Conservation (phyloP, 2,329 filamentous ascomycete genomes). For the Raffaelea ambrosiae region DNA sequence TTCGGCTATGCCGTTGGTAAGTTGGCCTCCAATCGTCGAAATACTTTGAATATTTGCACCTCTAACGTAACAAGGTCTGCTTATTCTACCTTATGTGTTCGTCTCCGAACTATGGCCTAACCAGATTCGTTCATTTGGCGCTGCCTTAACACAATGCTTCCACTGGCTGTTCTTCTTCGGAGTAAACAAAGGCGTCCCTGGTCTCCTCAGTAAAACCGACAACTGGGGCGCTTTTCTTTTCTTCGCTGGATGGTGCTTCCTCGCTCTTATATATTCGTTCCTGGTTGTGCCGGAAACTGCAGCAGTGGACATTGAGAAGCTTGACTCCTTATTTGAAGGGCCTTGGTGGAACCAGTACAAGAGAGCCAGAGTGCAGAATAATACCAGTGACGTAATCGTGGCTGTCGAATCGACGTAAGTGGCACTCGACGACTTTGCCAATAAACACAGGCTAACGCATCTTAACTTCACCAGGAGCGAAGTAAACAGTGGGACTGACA, state of each 20-base stretch:
- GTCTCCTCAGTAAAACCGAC: constrained; percentile 20
- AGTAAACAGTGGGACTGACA: no score
- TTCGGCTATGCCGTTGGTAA: constrained; percentile 33
- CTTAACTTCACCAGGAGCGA: no score
- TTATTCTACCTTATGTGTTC: constrained; percentile 35
- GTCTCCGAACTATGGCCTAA: constrained; percentile 36
- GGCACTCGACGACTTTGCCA: no score
- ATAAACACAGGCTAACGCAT: no score
- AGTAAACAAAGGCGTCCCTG: constrained; percentile 20
- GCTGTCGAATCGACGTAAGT: no score
- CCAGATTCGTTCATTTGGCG: constrained; percentile 33
- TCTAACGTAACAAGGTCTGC: constrained; percentile 7
- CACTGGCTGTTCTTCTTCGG: constrained; percentile 32
- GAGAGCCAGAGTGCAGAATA: neutral
- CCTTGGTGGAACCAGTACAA: constrained; percentile 17
- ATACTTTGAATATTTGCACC: no score
- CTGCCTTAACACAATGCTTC: constrained; percentile 24
- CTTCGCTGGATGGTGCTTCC: constrained; percentile 22
- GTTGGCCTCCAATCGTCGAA: constrained; percentile 10
- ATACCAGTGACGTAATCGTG: no score
- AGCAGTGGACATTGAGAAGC: constrained; percentile 27
- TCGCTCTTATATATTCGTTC: constrained; percentile 25
- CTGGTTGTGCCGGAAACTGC: constrained; percentile 28
- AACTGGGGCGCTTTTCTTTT: constrained; percentile 19
- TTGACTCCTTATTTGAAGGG: constrained; percentile 26